Evolutionary conservation across 768 basidiomycete species (phyloP), one percentile per base, ranked within the genome.

Genomic region (Ramaria rubella): DNA sequence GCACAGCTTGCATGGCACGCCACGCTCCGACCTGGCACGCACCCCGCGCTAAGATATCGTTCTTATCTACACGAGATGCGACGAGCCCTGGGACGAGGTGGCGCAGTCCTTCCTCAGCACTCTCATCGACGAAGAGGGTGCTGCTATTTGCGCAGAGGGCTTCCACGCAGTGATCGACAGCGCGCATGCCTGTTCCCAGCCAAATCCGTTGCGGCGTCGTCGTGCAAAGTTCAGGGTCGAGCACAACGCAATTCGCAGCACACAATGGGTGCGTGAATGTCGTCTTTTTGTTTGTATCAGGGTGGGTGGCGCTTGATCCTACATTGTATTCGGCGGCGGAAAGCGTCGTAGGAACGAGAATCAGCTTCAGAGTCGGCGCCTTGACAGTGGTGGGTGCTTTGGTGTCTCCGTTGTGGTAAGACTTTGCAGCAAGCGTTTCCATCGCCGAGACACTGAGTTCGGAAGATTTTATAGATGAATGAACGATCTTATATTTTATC

Each of bases 121-220:
- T 26, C 4, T 15, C 26, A n/a, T 31, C 54, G 26, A 44, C 30
- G 8, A 17, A 12, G 26, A n/a, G 2, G 3, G 43, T 55, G 23
- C 42, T 19, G 26, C 17, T 21, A 2, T 44, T 26, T 2, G 54
- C 15, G 30, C 54, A 55, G 19, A 55, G 29, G 5, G 42, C 43
- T 24, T 55, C 54, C 14, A 55, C 30, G 24, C 54, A 55, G 44
- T 55, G 54, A 31, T 55, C 54, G 11, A 55, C 54, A 4, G 54
- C 40, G n/a, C 54, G 54, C 42, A 55, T 55, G 5, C 54, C 54
- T 9, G 54, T 44, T 27, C 54, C 43, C 15, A 55, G 40, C 54
- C 54, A 55, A n/a, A 55, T 19, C 27, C 54, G 54, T 15, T 24
- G 40, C 4, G 54, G 54, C 8, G 54, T 55, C 2, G 11, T n/a